Evolutionary conservation across 345 rosid species (phyloP), one percentile per base, ranked within the genome.

Genomic region (Populus alba): DNA sequence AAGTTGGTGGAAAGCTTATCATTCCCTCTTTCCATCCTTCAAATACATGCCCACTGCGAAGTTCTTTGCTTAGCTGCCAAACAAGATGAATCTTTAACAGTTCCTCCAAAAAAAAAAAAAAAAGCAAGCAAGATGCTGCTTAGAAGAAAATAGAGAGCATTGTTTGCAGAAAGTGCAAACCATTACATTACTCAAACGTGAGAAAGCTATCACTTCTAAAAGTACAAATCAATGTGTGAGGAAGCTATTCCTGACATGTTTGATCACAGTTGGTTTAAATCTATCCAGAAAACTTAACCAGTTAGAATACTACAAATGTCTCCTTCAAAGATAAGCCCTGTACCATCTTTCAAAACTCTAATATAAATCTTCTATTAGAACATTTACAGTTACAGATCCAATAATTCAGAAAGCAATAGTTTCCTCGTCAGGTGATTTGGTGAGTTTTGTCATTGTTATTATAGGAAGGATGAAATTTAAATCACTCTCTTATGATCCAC

Each of bases 11-110:
- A 79, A 97, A 97, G 74, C 86, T 79, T 79, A 94, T 92, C 6
- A 71, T 33, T 25, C 99, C 99, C 85, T 97, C 99, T 75, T 67
- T 90, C 99, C 99, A 97, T 83, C 97, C 98, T 39, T 89, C 90
- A 68, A 97, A 97, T 25, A 91, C 97, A 84, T 79, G 97, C 5
- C 98, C 99, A 25, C 81, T 80, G 59, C 82, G 76, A 55, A 97
- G 86, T 85, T 91, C 99, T 84, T 86, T 87, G 82, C 77, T 87
- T 75, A 97, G 86, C 99, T 97, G 91, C 83, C 62, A 49, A 17
- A 75, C 20, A 53, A 31, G 62, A 77, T 55, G 45, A 37, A 53
- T 76, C 68, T 15, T 66, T 37, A 49, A 13, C 23, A n/a, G 12
- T 68, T 51, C 38, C 41, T 9, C 49, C 27, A 5, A 15, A 23